Evolutionary conservation across 441 rosid genomes (phyloP).

Genomic region (Pelargonium fulgidum): DNA sequence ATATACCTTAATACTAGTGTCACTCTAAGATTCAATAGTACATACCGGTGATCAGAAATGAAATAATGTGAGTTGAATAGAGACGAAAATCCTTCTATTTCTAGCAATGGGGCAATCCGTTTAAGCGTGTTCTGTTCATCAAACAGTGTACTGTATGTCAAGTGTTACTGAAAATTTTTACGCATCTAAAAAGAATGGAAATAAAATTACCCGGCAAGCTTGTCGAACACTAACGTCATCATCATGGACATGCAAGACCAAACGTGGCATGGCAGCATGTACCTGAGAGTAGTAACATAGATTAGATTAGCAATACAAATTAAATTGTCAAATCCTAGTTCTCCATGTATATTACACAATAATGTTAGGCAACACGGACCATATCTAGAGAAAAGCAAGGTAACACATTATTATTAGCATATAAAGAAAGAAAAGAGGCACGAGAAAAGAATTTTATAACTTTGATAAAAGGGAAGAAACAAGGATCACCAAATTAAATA

Average conservation of each 20-base stretch:
- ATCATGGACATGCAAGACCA: slow-evolving; percentile 77
- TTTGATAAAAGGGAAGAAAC: too few species aligned
- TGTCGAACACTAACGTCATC: slow-evolving; percentile 68
- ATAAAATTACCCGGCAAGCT: slow-evolving; percentile 68
- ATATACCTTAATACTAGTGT: slow-evolving; percentile 3
- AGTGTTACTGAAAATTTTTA: slow-evolving; percentile 19
- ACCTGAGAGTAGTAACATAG: slow-evolving; percentile 40
- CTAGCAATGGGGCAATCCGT: slow-evolving; percentile 57
- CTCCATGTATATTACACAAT: not conserved
- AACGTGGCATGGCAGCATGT: slow-evolving; percentile 72
- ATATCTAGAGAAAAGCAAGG: too few species aligned
- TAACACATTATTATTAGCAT: too few species aligned
- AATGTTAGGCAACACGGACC: too few species aligned
- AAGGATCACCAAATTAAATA: too few species aligned
- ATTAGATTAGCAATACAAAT: slow-evolving; percentile 5
- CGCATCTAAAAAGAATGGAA: slow-evolving; percentile 11
- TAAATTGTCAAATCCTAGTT: not conserved
- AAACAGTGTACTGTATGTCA: slow-evolving; percentile 18
- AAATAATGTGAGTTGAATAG: slow-evolving; percentile 50
- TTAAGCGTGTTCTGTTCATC: slow-evolving; percentile 61
- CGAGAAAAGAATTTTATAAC: too few species aligned
- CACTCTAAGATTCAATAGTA: slow-evolving; percentile 15
- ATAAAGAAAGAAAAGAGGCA: too few species aligned
- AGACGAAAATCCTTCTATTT: slow-evolving; percentile 48
- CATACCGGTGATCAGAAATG: slow-evolving; percentile 77